Percentiles rank a stretch among this genome's conserved stretches.
phyloP scores from a whole-genome alignment of 805 yeast species.

The Kregervanrija fluxuum region DNA sequence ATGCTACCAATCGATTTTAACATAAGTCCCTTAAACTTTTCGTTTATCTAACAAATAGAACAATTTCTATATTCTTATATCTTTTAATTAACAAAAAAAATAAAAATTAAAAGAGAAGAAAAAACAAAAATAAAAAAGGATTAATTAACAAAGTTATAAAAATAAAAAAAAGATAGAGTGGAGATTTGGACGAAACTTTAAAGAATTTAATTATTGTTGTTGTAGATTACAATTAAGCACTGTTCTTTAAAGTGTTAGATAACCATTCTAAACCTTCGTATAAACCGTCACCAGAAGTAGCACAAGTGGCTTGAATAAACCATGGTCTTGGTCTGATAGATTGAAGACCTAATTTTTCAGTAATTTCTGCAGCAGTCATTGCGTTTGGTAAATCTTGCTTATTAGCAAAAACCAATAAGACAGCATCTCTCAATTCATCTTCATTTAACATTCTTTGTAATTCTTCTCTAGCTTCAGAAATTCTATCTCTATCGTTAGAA shows the following conservation, averaged over 20 bases:
- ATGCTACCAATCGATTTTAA: too few relatives aligned
- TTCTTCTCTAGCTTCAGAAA: conserved; percentile 96
- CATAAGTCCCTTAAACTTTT: too few relatives aligned
- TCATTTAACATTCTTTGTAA: conserved; percentile 97
- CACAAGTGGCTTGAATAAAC: conserved; percentile 99
- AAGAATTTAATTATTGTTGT: too few relatives aligned
- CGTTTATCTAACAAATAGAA: too few relatives aligned
- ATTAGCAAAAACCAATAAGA: conserved; percentile 92
- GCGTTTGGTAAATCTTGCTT: conserved; percentile 99
- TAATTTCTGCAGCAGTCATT: conserved; percentile 97
- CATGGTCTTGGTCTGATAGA: conserved; percentile 98
- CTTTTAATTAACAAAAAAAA: too few relatives aligned
- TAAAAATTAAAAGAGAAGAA: too few relatives aligned
- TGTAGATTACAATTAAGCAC: conserved; percentile 23
- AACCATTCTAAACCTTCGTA: conserved; percentile 98
- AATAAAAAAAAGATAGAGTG: too few relatives aligned
- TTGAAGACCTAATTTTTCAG: conserved; percentile 94
- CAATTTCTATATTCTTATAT: too few relatives aligned
- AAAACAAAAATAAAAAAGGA: too few relatives aligned
- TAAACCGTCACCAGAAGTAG: conserved; percentile 98
- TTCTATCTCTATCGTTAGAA: conserved; percentile 96
- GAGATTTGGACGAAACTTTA: too few relatives aligned
- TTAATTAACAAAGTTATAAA: too few relatives aligned
- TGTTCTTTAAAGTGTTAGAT: conserved; percentile 79
- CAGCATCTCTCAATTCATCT: conserved; percentile 96